Conservation (phyloP, 208 protist genomes). For the Endotrypanum monterogeii region DNA sequence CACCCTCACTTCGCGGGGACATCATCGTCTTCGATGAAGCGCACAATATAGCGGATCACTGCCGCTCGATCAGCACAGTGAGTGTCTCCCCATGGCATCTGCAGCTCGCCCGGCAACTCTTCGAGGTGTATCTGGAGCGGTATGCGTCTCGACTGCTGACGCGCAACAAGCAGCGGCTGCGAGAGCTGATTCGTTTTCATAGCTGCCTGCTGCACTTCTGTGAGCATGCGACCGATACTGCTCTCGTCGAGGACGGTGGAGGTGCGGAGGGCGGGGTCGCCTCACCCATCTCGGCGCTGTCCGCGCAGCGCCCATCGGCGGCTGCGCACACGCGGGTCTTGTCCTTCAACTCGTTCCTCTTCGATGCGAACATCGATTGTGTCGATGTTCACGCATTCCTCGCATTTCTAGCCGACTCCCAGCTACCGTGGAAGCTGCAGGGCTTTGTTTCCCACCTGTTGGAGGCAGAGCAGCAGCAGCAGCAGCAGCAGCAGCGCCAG, state of each 20-base stretch:
- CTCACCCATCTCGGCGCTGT: neutral
- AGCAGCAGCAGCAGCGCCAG: too few species aligned
- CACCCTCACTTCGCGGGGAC: constrained; percentile 69
- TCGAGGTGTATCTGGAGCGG: constrained; percentile 65
- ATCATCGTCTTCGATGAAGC: constrained; percentile 96
- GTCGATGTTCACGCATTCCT: constrained; percentile 72
- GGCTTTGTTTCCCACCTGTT: constrained; percentile 46
- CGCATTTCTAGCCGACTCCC: constrained; percentile 56
- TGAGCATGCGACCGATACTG: neutral
- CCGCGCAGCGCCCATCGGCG: neutral
- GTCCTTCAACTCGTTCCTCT: constrained; percentile 62
- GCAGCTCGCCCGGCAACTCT: constrained; percentile 31
- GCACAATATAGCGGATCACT: constrained; percentile 95
- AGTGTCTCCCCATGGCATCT: constrained; percentile 50
- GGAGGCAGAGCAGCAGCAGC: constrained; percentile 10
- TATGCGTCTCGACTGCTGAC: constrained; percentile 85
- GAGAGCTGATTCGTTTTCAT: constrained; percentile 79
- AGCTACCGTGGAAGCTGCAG: constrained; percentile 73
- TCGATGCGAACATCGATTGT: constrained; percentile 72
- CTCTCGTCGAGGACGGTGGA: neutral
- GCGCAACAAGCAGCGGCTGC: constrained; percentile 87
- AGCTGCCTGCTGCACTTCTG: constrained; percentile 28
- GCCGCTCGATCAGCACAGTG: constrained; percentile 79
- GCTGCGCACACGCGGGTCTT: constrained; percentile 7
- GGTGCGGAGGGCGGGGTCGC: neutral